Base-by-base conservation (phyloP, 352 stramenopile species). In the Phytophthora pisi region DNA sequence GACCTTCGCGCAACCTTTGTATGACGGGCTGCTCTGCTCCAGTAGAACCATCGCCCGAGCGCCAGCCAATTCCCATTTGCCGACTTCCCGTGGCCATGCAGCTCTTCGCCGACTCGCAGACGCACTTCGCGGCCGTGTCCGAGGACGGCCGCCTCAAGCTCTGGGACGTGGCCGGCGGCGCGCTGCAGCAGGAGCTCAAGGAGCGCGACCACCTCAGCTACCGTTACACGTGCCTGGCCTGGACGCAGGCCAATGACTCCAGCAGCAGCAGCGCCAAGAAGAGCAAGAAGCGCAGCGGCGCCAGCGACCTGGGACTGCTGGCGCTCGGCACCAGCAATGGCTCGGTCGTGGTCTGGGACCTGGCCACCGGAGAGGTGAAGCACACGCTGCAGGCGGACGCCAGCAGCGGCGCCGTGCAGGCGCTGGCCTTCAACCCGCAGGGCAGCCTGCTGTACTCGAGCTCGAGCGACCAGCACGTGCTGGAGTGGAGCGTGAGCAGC, bases 161-260 rank as follows among this genome's bases (percentile, higher is more conserved):
- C 46, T 96, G 86, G 86, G 75, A 96, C 64, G 77, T 91, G 67
- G 77, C 66, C 47, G 85, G 81, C 3, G 83, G 86, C 30, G 64
- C 78, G 30, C 61, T 96, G 58, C 77, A 88, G 53, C 81, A 88
- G 68, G 88, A 96, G 57, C 74, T 94, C 15, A 89, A 89, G 64
- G 86, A 96, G 74, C 82, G 85, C 50, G 86, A 96, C 65, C 86
- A 96, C 70, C 74, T 94, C 40, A 92, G 72, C 65, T 93, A 93
- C 81, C 88, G 84, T 46, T 94, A 92, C 75, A 96, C 86, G 46
- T 78, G 77, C 61, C 67, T 90, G 28, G 79, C 86, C 15, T 96
- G 88, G 88, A 82, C 82, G 24, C 77, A 83, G 60, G 46, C 64
- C n/a, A 34, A 34, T 34, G 28, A 0, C 34, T 42, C 34, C 11